Evolutionary conservation across 768 basidiomycete species (phyloP).

Genomic region (Lepiota venenata): DNA sequence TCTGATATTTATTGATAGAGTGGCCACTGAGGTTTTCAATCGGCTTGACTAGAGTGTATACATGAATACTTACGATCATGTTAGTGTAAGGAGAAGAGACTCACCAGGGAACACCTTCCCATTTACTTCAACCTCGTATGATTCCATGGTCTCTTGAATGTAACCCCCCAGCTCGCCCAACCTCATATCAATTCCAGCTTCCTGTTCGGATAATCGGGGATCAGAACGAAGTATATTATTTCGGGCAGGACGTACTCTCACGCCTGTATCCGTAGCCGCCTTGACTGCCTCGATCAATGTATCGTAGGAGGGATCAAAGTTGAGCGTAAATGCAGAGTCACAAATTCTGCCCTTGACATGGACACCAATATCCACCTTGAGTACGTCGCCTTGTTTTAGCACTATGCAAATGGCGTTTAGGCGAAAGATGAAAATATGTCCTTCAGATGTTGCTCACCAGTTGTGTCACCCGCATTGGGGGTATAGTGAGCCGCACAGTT

Average conservation of each 20-base stretch:
- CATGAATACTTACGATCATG: slow-evolving; percentile 2
- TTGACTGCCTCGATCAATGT: slow-evolving; percentile 86
- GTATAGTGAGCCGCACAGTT: slow-evolving; percentile 96
- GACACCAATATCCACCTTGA: slow-evolving; percentile 97
- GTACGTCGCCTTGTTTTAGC: slow-evolving; percentile 76
- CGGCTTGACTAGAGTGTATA: slow-evolving; percentile 67
- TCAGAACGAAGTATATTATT: neutral
- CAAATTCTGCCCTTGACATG: slow-evolving; percentile 95
- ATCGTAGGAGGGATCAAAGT: slow-evolving; percentile 87
- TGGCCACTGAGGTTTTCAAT: slow-evolving; percentile 96
- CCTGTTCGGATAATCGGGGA: slow-evolving; percentile 40
- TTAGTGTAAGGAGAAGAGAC: slow-evolving; percentile 12
- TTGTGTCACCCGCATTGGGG: slow-evolving; percentile 90
- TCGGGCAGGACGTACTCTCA: slow-evolving; percentile 49
- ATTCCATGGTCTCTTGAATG: slow-evolving; percentile 99
- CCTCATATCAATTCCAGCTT: slow-evolving; percentile 94
- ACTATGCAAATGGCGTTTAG: slow-evolving; percentile 41
- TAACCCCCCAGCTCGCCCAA: slow-evolving; percentile 88
- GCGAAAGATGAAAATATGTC: neutral
- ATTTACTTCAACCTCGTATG: slow-evolving; percentile 92
- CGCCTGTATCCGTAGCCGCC: slow-evolving; percentile 91
- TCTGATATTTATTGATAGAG: slow-evolving; percentile 85
- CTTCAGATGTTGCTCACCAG: slow-evolving; percentile 42
- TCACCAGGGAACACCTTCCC: slow-evolving; percentile 80
- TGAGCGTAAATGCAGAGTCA: slow-evolving; percentile 95